Percentiles rank a stretch among this genome's conserved stretches.
These are phyloP conservation scores for Lepidopterella palustris DNA, from an alignment of 495 filamentous ascomycete species.

Conservation along the genomic window DNA sequence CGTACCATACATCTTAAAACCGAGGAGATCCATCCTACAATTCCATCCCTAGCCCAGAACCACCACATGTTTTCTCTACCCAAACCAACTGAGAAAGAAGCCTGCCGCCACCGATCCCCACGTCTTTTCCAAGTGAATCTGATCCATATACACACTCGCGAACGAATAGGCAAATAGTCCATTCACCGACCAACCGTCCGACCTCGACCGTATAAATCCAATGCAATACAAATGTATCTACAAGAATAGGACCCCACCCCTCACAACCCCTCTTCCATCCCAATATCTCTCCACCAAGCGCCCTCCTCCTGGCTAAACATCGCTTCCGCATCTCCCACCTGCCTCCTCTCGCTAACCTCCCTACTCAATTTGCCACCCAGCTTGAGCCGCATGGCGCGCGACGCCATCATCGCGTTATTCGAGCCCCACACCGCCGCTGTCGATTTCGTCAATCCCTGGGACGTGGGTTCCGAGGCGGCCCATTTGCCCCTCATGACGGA, in stretches of 20 bases:
- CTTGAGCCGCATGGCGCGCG: slow-evolving; percentile 44
- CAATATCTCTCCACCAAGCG: slow-evolving; percentile 36
- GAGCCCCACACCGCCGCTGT: slow-evolving; percentile 17
- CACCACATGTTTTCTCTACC: background rate
- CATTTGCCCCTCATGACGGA: slow-evolving; percentile 84
- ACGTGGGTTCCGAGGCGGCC: slow-evolving; percentile 39
- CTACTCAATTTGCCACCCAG: slow-evolving; percentile 53
- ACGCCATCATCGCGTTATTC: slow-evolving; percentile 21
- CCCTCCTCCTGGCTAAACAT: slow-evolving; percentile 46
- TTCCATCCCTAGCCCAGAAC: too few relatives aligned
- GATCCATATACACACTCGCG: too few relatives aligned
- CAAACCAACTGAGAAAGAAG: background rate
- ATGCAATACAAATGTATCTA: slow-evolving; percentile 9
- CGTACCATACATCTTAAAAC: too few relatives aligned
- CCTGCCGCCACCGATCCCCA: too few relatives aligned
- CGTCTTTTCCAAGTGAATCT: too few relatives aligned
- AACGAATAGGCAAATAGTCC: too few relatives aligned
- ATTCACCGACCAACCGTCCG: too few relatives aligned
- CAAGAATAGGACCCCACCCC: slow-evolving; percentile 8
- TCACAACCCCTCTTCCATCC: slow-evolving; percentile 38
- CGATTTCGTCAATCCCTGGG: slow-evolving; percentile 83
- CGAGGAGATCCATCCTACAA: too few relatives aligned
- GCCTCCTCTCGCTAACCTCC: slow-evolving; percentile 76
- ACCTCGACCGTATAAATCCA: background rate
- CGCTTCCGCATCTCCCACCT: slow-evolving; percentile 78